A percentile compares a stretch with the other conserved stretches of the same genome.
Evolutionary conservation across 2,329 filamentous ascomycete genomes (phyloP).

Genomic region (Microdochium paspali): DNA sequence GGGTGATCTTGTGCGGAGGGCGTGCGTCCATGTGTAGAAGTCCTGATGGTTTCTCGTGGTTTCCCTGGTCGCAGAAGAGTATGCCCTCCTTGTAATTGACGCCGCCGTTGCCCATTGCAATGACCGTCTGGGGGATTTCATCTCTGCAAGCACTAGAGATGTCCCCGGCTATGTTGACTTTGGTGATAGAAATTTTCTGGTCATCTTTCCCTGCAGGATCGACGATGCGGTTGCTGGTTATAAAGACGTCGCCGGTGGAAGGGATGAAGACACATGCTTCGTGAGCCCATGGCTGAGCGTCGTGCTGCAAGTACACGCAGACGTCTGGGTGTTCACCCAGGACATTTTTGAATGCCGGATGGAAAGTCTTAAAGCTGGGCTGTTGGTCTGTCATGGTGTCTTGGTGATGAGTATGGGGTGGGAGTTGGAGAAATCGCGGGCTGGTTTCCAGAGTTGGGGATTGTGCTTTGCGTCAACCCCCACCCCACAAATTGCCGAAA

Average conservation of each 20-base stretch:
- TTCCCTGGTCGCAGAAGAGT: slow-evolving; percentile 31
- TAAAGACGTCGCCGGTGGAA: slow-evolving; percentile 16
- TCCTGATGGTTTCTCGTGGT: slow-evolving; percentile 12
- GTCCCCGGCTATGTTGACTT: slow-evolving; percentile 10
- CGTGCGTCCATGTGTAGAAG: slow-evolving; percentile 21
- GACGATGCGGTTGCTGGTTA: slow-evolving; percentile 23
- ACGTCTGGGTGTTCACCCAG: slow-evolving; percentile 24
- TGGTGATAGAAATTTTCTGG: slow-evolving; percentile 19
- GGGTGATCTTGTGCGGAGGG: slow-evolving; percentile 16
- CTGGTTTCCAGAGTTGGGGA: no score
- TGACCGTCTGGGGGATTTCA: slow-evolving; percentile 19
- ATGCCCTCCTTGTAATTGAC: slow-evolving; percentile 31
- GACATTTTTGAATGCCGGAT: slow-evolving; percentile 8
- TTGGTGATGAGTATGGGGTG: background rate
- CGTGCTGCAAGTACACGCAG: slow-evolving; percentile 25
- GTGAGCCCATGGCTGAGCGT: slow-evolving; percentile 35
- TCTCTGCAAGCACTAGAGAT: slow-evolving; percentile 14
- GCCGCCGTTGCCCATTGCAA: slow-evolving; percentile 38
- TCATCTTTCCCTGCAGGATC: slow-evolving; percentile 9
- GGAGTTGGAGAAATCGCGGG: background rate
- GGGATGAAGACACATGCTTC: slow-evolving; percentile 30
- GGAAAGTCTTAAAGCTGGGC: background rate
- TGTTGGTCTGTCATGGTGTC: background rate
- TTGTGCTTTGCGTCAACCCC: no score
- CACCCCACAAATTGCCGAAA: no score